Base-by-base conservation (phyloP, 306 rosid species). In the Oxytropis ochrocephala region DNA sequence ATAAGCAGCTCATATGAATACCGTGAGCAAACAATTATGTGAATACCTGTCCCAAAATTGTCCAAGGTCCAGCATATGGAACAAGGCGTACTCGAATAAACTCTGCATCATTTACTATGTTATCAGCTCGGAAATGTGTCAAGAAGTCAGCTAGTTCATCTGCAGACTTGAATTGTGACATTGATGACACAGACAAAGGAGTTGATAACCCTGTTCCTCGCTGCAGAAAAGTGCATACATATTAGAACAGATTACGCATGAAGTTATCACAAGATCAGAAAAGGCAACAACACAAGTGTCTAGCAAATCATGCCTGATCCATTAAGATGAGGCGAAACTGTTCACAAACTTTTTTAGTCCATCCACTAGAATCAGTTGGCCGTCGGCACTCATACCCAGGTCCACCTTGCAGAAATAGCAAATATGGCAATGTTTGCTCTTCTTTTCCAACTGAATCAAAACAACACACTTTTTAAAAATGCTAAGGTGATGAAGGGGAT, bases 201-300 rank as follows among this genome's bases (percentile, higher is more conserved):
- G 95, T 94, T 6, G 98, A 94, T 81, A 90, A 88, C 69, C 97
- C 98, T 65, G 98, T 88, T 81, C 98, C 97, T 52, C 98, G 90
- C 98, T 94, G 90, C 81, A 87, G 76, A 71, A 48, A 73, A 72
- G 36, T 54, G 19, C 18, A 68, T 35, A 50, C 56, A 72, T 11
- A 65, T 71, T 64, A 44, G 35, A 79, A 69, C 48, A 73, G 44
- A 75, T 58, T 11, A 78, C 32, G 48, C 33, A 65, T 8, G 38
- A 39, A 13, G 27, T 46, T 35, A 24, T 30, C 49, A 18, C 0
- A 60, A 16, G 14, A 74, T 47, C 35, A 64, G n/a, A 48, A 63
- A 60, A 46, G 11, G 75, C 32, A 39, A 54, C 35, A 43, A 50
- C 53, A 21, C 21, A 41, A 67, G 41, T n/a, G 49, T 58, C 69